Base-by-base conservation (phyloP, 2,329 filamentous ascomycete genomes). In the Furcasterigmium sp. region DNA sequence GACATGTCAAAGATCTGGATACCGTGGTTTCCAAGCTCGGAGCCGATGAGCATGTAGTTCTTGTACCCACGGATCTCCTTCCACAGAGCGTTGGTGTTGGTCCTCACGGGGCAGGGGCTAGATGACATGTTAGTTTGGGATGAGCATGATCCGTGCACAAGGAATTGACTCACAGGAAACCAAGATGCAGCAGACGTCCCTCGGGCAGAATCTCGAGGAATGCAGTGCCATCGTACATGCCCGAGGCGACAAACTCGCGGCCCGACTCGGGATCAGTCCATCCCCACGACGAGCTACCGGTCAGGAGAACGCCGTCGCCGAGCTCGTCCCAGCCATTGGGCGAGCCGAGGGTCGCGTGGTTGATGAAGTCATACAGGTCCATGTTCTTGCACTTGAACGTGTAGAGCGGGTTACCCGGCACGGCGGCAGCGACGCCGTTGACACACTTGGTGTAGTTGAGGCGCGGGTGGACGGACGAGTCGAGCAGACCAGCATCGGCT, bases 1-100 rank as follows among this genome's bases (percentile, higher is more conserved):
- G 63, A 72, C 72, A 79, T 68, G 53, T 82, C 77, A 49, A 82
- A 82, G 55, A 81, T 73, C 57, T 82, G 78, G 30, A 82, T 67
- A 25, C 73, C 72, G 53, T 81, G 77, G 43, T 61, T 55, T 17
- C 53, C 50, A 3, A 72, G 69, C 51, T 64, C 62, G 47, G 53
- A 58, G 14, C 62, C 61, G 23, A 64, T 60, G 38, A 63, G 50
- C 42, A 56, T 45, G 46, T 53, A 57, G 49, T 55, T 51, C 51
- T 53, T 55, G 53, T 51, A 63, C 2, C 57, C 54, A 19, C 55
- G 53, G 47, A 63, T 62, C 49, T 63, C 60, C n/a, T 59, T 53
- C 60, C 60, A 64, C 23, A 54, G 37, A n/a, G 46, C 43, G 17
- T 38, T 18, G 8, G 29, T 36, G 18, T 46, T 19, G 18, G 41